Percentiles rank a stretch among this genome's conserved stretches.
Evolutionary conservation across 805 yeast species (phyloP).

Genomic region (Kodamaea restingae): DNA sequence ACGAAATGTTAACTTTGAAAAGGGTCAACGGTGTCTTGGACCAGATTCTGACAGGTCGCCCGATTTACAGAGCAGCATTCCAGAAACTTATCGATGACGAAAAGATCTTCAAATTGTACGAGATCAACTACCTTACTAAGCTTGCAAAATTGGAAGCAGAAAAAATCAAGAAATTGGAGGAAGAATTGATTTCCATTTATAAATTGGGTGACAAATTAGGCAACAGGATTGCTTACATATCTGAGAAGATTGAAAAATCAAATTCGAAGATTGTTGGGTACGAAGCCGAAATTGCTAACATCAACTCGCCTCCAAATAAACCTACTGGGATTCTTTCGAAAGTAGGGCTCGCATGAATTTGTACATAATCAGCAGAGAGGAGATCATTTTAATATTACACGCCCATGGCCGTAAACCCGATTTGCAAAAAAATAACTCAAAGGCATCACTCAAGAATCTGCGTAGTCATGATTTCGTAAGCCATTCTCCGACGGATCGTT

Average conservation of each 20-base stretch:
- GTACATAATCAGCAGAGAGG: too few species aligned
- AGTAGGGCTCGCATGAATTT: background rate
- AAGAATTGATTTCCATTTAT: slow-evolving; percentile 60
- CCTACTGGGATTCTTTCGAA: background rate
- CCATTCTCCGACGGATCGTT: slow-evolving; percentile 63
- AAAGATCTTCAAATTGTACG: slow-evolving; percentile 55
- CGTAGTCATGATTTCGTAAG: slow-evolving; percentile 48
- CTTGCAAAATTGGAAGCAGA: slow-evolving; percentile 56
- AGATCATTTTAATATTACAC: background rate
- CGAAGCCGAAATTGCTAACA: slow-evolving; percentile 25
- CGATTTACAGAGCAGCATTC: slow-evolving; percentile 80
- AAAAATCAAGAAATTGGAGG: slow-evolving; percentile 63
- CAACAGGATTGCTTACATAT: slow-evolving; percentile 62
- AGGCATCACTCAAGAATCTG: slow-evolving; percentile 25
- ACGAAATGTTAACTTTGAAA: slow-evolving; percentile 68
- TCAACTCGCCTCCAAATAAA: slow-evolving; percentile 12
- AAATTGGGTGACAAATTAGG: slow-evolving; percentile 52
- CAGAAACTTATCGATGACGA: slow-evolving; percentile 55
- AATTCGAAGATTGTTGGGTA: slow-evolving; percentile 40
- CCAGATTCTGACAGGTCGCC: slow-evolving; percentile 74
- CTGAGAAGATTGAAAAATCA: slow-evolving; percentile 60
- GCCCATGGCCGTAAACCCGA: too few species aligned
- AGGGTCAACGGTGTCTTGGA: slow-evolving; percentile 72
- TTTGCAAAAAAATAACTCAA: too few species aligned
- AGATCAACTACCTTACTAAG: slow-evolving; percentile 53